Evolutionary conservation across 2,329 filamentous ascomycete species (phyloP), one percentile per base, ranked within the genome.

Genomic region (Pseudocercospora pini-densiflorae): DNA sequence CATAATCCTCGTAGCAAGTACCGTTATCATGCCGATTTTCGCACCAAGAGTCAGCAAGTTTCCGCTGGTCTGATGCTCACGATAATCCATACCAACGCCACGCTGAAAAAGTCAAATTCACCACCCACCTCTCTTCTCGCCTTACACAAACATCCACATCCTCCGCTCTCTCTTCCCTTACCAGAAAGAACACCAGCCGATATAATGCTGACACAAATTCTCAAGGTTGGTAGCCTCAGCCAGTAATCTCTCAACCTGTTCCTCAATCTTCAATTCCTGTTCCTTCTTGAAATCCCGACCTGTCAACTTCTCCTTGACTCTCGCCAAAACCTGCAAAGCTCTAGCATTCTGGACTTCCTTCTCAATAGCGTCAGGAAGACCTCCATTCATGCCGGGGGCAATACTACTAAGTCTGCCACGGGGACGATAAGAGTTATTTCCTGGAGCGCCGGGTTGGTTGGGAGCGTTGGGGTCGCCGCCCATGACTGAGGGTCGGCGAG

Each of bases 111-210:
- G n/a, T n/a, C n/a, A n/a, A n/a, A n/a, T n/a, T n/a, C n/a, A n/a
- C n/a, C n/a, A n/a, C n/a, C n/a, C n/a, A n/a, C n/a, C n/a, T n/a
- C n/a, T n/a, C n/a, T n/a, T n/a, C n/a, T n/a, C n/a, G n/a, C n/a
- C n/a, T n/a, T n/a, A n/a, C n/a, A n/a, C n/a, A n/a, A 55, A 9
- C 51, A 19, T n/a, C 24, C 27, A 27, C 14, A 24, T 24, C 47
- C 51, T 10, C 5, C 12, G 9, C 16, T 4, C 5, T 19, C 10
- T 8, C 10, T 14, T 14, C 23, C 19, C 14, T 59, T 62, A 98
- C 94, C 94, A 98, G 86, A 97, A 98, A 81, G 92, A 96, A 81
- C 94, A 98, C 94, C 94, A 98, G 70, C 95, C 95, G 74, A 98
- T 97, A 79, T 97, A 99, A 83, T 98, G 95, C 84, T 98, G 95